Conservation (phyloP, 1,284 basidiomycete genomes). For the Cutaneotrichosporon sp. region DNA sequence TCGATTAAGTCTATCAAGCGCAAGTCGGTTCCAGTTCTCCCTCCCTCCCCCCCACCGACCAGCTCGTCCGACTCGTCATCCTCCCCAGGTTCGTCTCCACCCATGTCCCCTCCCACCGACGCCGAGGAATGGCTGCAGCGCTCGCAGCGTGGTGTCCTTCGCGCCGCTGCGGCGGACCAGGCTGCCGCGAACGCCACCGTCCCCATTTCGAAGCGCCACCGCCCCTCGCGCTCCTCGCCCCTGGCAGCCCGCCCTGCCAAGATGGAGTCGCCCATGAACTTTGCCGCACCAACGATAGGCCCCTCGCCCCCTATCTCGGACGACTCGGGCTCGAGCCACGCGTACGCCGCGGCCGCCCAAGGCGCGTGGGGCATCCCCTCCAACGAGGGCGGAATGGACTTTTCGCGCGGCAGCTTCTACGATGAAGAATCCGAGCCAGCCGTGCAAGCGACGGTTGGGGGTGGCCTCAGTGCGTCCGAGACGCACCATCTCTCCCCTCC, state of each 20-base stretch:
- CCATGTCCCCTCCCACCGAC: constrained; percentile 1
- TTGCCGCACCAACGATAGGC: neutral
- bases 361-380: constrained; percentile 42
- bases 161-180: constrained; percentile 40
- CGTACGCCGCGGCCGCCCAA: constrained; percentile 17
- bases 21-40: neutral
- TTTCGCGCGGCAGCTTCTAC: constrained; percentile 5
- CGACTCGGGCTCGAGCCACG: constrained; percentile 10
- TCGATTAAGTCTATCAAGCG: neutral
- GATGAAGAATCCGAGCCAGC: neutral
- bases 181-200: constrained; percentile 35
- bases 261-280: constrained; percentile 10
- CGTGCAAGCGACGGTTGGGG: neutral
- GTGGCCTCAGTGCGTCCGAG: neutral
- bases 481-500: constrained; percentile 14
- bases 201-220: constrained; percentile 36
- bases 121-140: constrained; percentile 10
- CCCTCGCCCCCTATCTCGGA: constrained; percentile 6
- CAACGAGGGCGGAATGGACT: constrained; percentile 27
- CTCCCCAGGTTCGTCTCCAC: constrained; percentile 3
- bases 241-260: constrained; percentile 27
- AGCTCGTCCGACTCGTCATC: constrained; percentile 9
- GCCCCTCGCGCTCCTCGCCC: constrained; percentile 48
- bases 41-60: neutral
- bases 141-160: constrained; percentile 29